Base-by-base conservation (phyloP, 1,139 yeast genomes). In the Saccharomycopsis hybrid region DNA sequence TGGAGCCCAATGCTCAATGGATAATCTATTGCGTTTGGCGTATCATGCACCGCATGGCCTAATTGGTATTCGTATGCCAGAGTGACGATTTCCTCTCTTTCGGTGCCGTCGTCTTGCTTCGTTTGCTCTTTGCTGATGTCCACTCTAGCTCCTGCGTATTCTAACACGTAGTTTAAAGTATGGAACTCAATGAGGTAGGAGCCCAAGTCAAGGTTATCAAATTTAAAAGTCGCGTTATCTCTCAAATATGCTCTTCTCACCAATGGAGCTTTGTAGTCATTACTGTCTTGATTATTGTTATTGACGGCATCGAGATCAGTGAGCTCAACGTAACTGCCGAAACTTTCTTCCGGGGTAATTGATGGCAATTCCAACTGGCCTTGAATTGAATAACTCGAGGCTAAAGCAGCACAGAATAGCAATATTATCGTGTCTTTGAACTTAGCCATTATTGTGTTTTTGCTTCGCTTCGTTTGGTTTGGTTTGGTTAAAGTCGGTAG, bases 121-220 rank as follows among this genome's bases (percentile, higher is more conserved):
- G 39, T 35, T 3, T 28, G 9, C 41, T 44, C 35, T 27, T 42
- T 32, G n/a, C 7, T 8, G 9, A 49, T 46, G 4, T 49, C 47
- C 8, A 51, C 44, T 8, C 32, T 33, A 11, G 48, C 41, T 11
- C 36, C 18, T 24, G 52, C 43, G 24, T 31, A 29, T 1, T 52
- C 49, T 5, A 52, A 25, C 24, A 44, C 32, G 36, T 47, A 52
- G 18, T 47, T 43, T 4, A 41, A 24, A 8, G 42, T 46, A 5
- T 38, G 46, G n/a, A 50, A 33, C 18, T 52, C 51, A 25, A 52
- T 13, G 27, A 50, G 37, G 39, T 50, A 52, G 11, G 44, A 33
- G 4, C 54, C 54, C 27, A 41, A 11, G 3, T 4, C 30, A 4
- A 51, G n/a, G n/a, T 46, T 37, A 27, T 36, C 37, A n/a, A 45